phyloP scores from a whole-genome alignment of 2,329 filamentous ascomycete species.

The Pseudogymnoascus verrucosus region DNA sequence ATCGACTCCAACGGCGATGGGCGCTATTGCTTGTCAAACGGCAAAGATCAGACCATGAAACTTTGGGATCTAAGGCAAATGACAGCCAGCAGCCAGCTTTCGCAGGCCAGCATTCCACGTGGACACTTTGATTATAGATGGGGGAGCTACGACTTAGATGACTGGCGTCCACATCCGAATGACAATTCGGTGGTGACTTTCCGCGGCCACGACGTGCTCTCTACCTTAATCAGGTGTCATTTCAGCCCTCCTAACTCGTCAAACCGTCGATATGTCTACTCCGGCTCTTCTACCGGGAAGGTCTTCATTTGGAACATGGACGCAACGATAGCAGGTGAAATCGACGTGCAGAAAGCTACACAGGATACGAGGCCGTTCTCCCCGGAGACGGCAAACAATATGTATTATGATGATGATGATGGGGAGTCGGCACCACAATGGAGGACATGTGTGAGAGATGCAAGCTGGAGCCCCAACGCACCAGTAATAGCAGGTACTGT shows the following conservation, averaged over 20 bases:
- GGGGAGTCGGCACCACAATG: slow-evolving; percentile 31
- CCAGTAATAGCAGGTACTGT: slow-evolving; percentile 47
- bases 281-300: slow-evolving; percentile 80
- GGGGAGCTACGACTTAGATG: slow-evolving; percentile 53
- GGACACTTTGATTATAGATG: slow-evolving; percentile 70
- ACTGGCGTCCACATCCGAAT: slow-evolving; percentile 66
- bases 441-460: slow-evolving; percentile 64
- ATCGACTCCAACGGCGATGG: slow-evolving; percentile 64
- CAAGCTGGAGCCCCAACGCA: slow-evolving; percentile 63
- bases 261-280: slow-evolving; percentile 87
- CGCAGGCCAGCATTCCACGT: neutral
- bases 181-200: slow-evolving; percentile 94
- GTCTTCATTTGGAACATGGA: slow-evolving; percentile 93
- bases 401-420: slow-evolving; percentile 20
- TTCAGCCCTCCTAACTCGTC: slow-evolving; percentile 84
- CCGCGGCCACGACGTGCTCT: slow-evolving; percentile 78
- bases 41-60: slow-evolving; percentile 95
- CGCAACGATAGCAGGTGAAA: slow-evolving; percentile 67
- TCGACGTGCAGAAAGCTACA: slow-evolving; percentile 71
- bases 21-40: slow-evolving; percentile 83
- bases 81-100: slow-evolving; percentile 39
- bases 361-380: slow-evolving; percentile 51
- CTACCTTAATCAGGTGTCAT: slow-evolving; percentile 88
- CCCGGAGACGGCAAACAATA: slow-evolving; percentile 16
- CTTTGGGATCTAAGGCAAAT: slow-evolving; percentile 91